phyloP scores from a whole-genome alignment of 257 asterid species.

The Solanum etuberosum region DNA sequence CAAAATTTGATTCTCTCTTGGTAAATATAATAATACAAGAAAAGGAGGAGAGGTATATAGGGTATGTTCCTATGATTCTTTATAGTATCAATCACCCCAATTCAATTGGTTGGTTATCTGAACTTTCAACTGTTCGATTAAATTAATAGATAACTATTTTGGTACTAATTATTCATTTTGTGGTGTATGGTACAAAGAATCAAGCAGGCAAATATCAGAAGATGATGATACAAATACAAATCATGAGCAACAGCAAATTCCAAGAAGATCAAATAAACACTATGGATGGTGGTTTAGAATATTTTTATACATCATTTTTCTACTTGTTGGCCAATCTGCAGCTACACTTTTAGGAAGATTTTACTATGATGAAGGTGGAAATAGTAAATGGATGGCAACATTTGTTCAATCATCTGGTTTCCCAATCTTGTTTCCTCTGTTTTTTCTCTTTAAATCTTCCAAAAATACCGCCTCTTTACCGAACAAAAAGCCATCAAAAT shows the following conservation, averaged over 20 bases:
- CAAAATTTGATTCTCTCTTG: neutral
- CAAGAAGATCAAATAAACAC: neutral
- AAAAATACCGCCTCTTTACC: neutral
- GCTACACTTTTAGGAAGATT: conserved; percentile 26
- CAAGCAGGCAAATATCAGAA: neutral
- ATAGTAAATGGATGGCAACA: conserved; percentile 39
- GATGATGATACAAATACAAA: neutral
- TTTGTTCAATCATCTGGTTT: conserved; percentile 26
- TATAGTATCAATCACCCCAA: rapidly evolving
- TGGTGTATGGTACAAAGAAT: neutral
- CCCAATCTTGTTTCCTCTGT: conserved; percentile 18
- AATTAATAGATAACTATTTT: neutral
- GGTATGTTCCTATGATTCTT: neutral
- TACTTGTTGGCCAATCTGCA: conserved; percentile 23
- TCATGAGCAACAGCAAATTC: neutral
- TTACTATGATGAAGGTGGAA: conserved; percentile 29
- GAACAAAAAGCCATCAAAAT: neutral
- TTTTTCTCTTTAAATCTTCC: conserved; percentile 1
- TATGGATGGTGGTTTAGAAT: conserved; percentile 22
- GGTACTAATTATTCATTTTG: neutral
- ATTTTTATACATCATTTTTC: conserved; percentile 3
- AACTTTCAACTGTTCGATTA: neutral
- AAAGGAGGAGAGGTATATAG: neutral
- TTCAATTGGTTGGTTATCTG: neutral
- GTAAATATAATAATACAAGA: neutral